Evolutionary conservation across 1,284 basidiomycete species (phyloP).

Genomic region (Golubevia pallescens): DNA sequence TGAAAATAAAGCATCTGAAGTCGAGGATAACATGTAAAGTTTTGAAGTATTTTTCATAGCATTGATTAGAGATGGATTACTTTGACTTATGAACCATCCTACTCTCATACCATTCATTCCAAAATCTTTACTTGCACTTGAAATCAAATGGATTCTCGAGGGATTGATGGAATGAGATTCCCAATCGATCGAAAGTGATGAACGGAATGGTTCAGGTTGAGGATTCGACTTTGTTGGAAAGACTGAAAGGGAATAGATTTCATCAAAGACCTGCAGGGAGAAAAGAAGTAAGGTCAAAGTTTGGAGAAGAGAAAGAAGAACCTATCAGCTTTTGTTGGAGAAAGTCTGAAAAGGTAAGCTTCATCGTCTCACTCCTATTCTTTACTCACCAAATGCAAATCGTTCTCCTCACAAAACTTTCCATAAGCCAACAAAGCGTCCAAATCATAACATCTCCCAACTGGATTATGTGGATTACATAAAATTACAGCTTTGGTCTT

Average conservation of each 20-base stretch:
- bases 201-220: slow-evolving; percentile 10
- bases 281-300: too few species aligned
- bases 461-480: slow-evolving; percentile 21
- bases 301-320: too few species aligned
- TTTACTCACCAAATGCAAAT: slow-evolving; percentile 12
- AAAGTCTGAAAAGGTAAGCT: too few species aligned
- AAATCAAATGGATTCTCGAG: slow-evolving; percentile 3
- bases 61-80: slow-evolving; percentile 1
- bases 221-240: slow-evolving; percentile 8
- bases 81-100: slow-evolving; percentile 2
- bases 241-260: slow-evolving; percentile 14
- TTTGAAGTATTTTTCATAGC: slow-evolving; percentile 20
- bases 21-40: slow-evolving; percentile 23
- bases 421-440: slow-evolving; percentile 15
- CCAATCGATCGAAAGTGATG: slow-evolving; percentile 22
- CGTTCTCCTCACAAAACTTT: slow-evolving; percentile 11
- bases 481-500: slow-evolving; percentile 9
- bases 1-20: slow-evolving; percentile 20
- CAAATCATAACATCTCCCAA: slow-evolving; percentile 17
- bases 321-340: too few species aligned
- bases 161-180: slow-evolving; percentile 6
- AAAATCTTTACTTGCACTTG: slow-evolving; percentile 6
- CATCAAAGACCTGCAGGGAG: slow-evolving; percentile 10
- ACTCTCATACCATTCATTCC: slow-evolving; percentile 5
- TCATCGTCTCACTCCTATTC: too few species aligned